Conservation (phyloP, 768 basidiomycete genomes). For the Mycena galopus region DNA sequence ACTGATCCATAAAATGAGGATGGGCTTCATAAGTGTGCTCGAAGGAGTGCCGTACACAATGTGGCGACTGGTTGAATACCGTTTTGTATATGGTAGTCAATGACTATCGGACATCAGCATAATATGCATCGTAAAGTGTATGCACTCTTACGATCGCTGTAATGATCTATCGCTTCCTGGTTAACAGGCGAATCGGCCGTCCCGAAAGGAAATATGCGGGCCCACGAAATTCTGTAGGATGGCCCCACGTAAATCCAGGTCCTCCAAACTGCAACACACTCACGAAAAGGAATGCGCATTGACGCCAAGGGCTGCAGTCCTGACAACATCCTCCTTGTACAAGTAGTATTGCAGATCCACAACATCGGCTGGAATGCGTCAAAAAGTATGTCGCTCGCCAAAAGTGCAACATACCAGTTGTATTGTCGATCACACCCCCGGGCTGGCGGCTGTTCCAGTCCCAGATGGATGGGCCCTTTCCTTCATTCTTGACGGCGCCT, state of each 20-base stretch:
- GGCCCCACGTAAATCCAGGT: background rate
- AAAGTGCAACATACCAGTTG: slow-evolving; percentile 50
- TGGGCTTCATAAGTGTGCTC: background rate
- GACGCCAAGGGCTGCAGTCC: slow-evolving; percentile 64
- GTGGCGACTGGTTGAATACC: slow-evolving; percentile 64
- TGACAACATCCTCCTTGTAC: slow-evolving; percentile 65
- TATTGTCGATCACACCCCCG: slow-evolving; percentile 56
- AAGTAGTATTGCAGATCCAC: slow-evolving; percentile 65
- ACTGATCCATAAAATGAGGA: slow-evolving; percentile 42
- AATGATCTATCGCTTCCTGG: slow-evolving; percentile 59
- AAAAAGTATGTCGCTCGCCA: background rate
- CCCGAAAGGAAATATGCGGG: slow-evolving; percentile 64
- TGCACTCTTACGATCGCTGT: slow-evolving; percentile 53
- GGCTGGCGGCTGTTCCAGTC: slow-evolving; percentile 64
- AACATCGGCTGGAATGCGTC: slow-evolving; percentile 53
- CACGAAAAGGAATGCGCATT: slow-evolving; percentile 68
- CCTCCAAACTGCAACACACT: slow-evolving; percentile 24
- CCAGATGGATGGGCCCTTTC: slow-evolving; percentile 63
- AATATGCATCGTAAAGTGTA: background rate
- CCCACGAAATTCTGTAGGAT: slow-evolving; percentile 65
- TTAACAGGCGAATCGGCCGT: slow-evolving; percentile 64
- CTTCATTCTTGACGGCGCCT: slow-evolving; percentile 64
- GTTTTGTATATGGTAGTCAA: slow-evolving; percentile 56
- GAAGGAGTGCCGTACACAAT: slow-evolving; percentile 53
- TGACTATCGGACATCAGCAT: slow-evolving; percentile 47